phyloP scores from a whole-genome alignment of 805 yeast species.

The Spathaspora passalidarum region DNA sequence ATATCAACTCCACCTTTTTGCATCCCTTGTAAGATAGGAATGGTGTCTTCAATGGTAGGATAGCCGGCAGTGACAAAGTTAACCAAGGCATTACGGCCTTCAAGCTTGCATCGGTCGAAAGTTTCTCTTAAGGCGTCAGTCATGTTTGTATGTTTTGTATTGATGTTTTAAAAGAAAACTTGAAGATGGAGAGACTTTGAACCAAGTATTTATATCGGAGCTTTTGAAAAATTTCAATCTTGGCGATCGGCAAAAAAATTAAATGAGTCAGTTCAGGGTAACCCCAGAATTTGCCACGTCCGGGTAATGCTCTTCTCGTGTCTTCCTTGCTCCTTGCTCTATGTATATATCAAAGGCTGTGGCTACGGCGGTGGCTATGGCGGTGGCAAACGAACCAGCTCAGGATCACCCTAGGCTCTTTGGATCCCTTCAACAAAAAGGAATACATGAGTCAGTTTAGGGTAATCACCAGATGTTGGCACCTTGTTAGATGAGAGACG shows the following conservation, averaged over 20 bases:
- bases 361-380: too few relatives aligned
- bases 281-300: too few relatives aligned
- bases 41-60: slow-evolving; percentile 84
- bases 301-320: too few relatives aligned
- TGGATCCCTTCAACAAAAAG: too few relatives aligned
- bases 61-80: slow-evolving; percentile 94
- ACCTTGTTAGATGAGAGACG: too few relatives aligned
- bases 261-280: slow-evolving; percentile 31
- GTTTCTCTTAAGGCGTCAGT: slow-evolving; percentile 56
- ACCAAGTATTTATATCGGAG: not conserved
- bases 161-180: not conserved
- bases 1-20: slow-evolving; percentile 96
- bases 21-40: slow-evolving; percentile 80
- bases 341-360: too few relatives aligned
- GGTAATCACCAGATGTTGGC: too few relatives aligned
- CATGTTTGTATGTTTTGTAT: slow-evolving; percentile 31
- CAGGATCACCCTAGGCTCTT: too few relatives aligned
- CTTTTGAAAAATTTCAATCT: not conserved
- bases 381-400: too few relatives aligned
- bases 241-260: not conserved
- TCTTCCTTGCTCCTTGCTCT: too few relatives aligned
- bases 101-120: slow-evolving; percentile 56
- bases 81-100: slow-evolving; percentile 81
- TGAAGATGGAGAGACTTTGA: not conserved
- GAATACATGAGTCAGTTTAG: slow-evolving; percentile 27